Evolutionary conservation across 2,329 filamentous ascomycete genomes (phyloP), one percentile per base, ranked within the genome.

Genomic region (Claviceps paspali): DNA sequence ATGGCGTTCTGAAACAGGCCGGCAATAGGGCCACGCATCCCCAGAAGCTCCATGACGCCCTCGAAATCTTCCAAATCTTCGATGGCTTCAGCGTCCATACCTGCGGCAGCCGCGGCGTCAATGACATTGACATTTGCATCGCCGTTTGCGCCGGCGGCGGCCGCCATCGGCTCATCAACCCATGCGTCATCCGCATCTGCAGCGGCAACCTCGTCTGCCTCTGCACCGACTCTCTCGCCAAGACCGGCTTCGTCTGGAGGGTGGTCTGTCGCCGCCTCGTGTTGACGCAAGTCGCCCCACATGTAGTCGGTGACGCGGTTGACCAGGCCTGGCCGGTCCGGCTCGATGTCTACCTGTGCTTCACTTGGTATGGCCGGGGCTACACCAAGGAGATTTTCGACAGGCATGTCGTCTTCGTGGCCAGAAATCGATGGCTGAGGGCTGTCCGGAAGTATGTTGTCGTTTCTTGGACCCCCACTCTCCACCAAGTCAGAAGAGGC

Each of bases 11-110:
- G 91, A 47, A 96, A 76, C 5, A 98, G 70, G 3, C 85, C 86
- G 11, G 81, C 79, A 3, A 98, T 68, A 1, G 91, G 91, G 0
- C 91, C 91, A 51, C 92, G 84, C 82, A 98, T 92, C 27, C 91
- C 91, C 41, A 98, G 81, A 12, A 98, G 73, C 55, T 98, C 91
- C 65, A 98, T 77, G 36, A 98, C 83, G 0, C 91, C 91, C 54
- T 98, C 91, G 12, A 98, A 76, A 52, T 98, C 91, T 58, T 98
- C 91, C 8, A 82, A 82, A 47, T 95, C 82, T 30, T 87, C 82
- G 29, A 85, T 70, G 8, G 78, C 80, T 47, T 83, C 79, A 38
- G 75, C 70, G 38, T 94, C 84, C 26, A 88, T 63, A 7, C 71
- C 81, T 12, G 73, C 76, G 34, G 72, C 74, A 15, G 69, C 70